These are phyloP conservation scores for Phaeodactylum tricornutum DNA, from an alignment of 108 stramenopile genomes.

Conservation along the genomic window DNA sequence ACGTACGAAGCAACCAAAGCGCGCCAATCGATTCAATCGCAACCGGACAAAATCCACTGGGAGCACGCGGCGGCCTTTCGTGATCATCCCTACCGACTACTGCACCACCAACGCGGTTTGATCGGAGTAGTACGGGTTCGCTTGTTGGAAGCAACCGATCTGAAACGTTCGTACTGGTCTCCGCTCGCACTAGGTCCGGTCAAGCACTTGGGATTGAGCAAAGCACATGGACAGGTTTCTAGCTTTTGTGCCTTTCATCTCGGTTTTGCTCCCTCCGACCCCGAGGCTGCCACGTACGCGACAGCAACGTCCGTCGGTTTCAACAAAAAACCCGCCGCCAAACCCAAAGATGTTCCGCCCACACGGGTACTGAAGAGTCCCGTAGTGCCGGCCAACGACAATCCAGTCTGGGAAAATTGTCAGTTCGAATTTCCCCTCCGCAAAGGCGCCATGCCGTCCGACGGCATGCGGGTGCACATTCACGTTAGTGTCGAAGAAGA, in stretches of 20 bases:
- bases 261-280: conserved; percentile 15
- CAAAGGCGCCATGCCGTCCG: conserved; percentile 40
- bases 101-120: conserved; percentile 67
- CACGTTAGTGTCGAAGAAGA: conserved; percentile 65
- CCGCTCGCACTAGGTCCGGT: conserved; percentile 61
- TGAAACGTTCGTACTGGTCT: conserved; percentile 66
- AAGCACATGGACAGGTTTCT: conserved; percentile 59
- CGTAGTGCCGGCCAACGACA: conserved; percentile 43
- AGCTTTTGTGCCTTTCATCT: conserved; percentile 42
- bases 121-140: conserved; percentile 60
- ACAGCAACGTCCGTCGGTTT: background rate
- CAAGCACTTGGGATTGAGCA: conserved; percentile 55
- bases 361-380: no score
- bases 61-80: conserved; percentile 31
- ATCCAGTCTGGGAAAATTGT: conserved; percentile 59
- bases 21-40: conserved; percentile 16
- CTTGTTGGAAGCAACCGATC: conserved; percentile 50
- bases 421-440: conserved; percentile 41
- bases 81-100: conserved; percentile 49
- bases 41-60: conserved; percentile 46
- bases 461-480: conserved; percentile 31
- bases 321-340: conserved; percentile 2
- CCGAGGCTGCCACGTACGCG: background rate
- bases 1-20: conserved; percentile 42
- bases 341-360: no score